Percentiles rank a stretch among this genome's conserved stretches.
phyloP scores from a whole-genome alignment of 352 stramenopile genomes.

The Pythium inflatum region DNA sequence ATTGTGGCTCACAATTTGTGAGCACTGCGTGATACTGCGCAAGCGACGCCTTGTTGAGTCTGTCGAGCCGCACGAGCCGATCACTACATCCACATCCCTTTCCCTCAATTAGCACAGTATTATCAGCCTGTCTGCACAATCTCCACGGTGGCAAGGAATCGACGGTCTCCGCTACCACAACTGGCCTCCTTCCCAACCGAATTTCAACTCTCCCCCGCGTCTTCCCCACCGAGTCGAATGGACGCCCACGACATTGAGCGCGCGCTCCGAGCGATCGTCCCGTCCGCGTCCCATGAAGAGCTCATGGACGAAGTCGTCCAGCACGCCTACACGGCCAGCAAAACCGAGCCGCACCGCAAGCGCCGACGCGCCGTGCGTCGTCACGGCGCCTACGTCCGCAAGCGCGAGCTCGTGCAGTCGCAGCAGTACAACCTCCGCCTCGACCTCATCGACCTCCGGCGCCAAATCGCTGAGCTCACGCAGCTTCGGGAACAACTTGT shows the following conservation, averaged over 20 bases:
- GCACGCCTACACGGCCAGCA: slow-evolving; percentile 13
- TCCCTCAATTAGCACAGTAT: too few relatives aligned
- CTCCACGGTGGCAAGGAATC: too few relatives aligned
- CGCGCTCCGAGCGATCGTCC: slow-evolving; percentile 29
- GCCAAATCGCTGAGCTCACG: slow-evolving; percentile 24
- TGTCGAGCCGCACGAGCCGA: too few relatives aligned
- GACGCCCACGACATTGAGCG: slow-evolving; percentile 19
- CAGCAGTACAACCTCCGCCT: slow-evolving; percentile 28
- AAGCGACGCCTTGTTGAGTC: too few relatives aligned
- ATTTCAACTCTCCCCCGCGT: too few relatives aligned
- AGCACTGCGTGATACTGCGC: too few relatives aligned
- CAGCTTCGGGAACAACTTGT: slow-evolving; percentile 23
- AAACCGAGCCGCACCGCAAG: slow-evolving; percentile 1
- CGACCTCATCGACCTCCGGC: slow-evolving; percentile 27
- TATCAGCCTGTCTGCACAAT: too few relatives aligned
- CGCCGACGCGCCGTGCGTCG: slow-evolving; percentile 14
- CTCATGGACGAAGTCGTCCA: slow-evolving; percentile 31
- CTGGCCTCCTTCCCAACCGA: too few relatives aligned
- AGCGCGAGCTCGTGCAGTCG: slow-evolving; percentile 24
- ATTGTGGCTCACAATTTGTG: too few relatives aligned
- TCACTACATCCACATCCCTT: too few relatives aligned
- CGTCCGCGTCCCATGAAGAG: slow-evolving; percentile 12
- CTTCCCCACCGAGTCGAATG: too few relatives aligned
- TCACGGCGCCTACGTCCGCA: slow-evolving; percentile 28
- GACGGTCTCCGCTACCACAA: too few relatives aligned